Evolutionary conservation across 129 eudicot species (phyloP).

Genomic region (Lactuca saligna): DNA sequence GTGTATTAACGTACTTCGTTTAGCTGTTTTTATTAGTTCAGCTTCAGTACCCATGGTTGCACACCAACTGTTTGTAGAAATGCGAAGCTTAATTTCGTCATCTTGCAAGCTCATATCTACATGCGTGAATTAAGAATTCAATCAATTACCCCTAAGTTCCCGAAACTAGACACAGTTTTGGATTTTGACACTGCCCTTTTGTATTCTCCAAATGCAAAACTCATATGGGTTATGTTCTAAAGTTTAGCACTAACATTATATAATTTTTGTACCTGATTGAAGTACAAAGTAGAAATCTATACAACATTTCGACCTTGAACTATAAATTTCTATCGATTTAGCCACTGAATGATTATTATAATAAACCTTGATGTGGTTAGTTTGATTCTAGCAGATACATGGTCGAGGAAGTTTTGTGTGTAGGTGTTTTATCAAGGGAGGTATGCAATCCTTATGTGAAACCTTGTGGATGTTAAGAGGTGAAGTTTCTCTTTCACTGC

Average conservation of each 20-base stretch:
- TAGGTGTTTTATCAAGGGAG: conserved; percentile 41
- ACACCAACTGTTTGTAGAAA: conserved; percentile 33
- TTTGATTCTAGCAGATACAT: conserved; percentile 43
- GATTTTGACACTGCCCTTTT: not conserved
- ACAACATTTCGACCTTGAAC: not conserved
- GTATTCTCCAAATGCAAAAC: not conserved
- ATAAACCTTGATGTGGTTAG: not conserved
- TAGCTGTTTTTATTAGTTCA: not conserved
- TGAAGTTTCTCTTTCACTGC: conserved; percentile 39
- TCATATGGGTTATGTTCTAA: not conserved
- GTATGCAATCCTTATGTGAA: conserved; percentile 49
- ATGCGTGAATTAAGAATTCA: not conserved
- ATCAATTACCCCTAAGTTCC: not conserved
- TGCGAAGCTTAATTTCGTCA: conserved; percentile 19
- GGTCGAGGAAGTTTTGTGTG: conserved; percentile 34
- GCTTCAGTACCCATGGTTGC: conserved; percentile 11
- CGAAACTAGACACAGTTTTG: not conserved
- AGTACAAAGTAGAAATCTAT: not conserved
- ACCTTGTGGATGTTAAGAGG: conserved; percentile 37
- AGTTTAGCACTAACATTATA: not conserved
- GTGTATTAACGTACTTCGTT: not conserved
- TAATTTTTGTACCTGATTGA: not conserved
- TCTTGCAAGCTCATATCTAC: not conserved
- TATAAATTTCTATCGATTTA: no score
- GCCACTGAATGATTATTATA: not conserved